Conservation (phyloP, 163 green algal species). For the Chlorella variabilis region DNA sequence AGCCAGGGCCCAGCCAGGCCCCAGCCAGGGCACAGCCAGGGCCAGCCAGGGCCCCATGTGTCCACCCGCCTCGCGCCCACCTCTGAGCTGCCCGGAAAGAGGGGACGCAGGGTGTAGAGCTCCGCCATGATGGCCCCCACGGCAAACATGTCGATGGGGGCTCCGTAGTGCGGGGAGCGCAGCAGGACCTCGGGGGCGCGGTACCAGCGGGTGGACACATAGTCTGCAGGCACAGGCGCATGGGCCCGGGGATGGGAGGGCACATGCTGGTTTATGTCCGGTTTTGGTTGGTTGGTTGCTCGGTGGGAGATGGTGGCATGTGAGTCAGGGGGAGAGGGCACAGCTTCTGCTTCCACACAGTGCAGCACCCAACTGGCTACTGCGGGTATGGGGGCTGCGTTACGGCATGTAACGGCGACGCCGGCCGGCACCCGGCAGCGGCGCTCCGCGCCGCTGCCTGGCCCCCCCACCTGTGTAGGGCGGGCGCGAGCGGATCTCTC, state of each 20-base stretch:
- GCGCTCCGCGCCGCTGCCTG: too few relatives aligned
- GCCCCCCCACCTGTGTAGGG: constrained; percentile 81
- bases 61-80: constrained; percentile 11
- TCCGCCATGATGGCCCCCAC: constrained; percentile 96
- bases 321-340: too few relatives aligned
- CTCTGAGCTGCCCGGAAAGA: constrained; percentile 88
- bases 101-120: constrained; percentile 90
- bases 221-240: constrained; percentile 75
- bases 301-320: too few relatives aligned
- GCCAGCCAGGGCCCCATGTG: neutral
- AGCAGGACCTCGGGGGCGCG: constrained; percentile 95
- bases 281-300: too few relatives aligned
- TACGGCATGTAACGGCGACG: too few relatives aligned
- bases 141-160: constrained; percentile 94
- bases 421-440: too few relatives aligned
- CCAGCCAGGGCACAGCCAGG: too few relatives aligned
- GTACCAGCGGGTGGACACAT: constrained; percentile 96
- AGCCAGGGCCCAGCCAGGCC: too few relatives aligned
- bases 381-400: too few relatives aligned
- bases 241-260: too few relatives aligned
- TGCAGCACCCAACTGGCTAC: neutral
- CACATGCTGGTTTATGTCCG: too few relatives aligned
- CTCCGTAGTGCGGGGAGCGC: constrained; percentile 82
- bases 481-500: constrained; percentile 86
- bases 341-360: too few relatives aligned